Evolutionary conservation across 2,329 filamentous ascomycete species (phyloP).

Genomic region (Talaromyces sp.): DNA sequence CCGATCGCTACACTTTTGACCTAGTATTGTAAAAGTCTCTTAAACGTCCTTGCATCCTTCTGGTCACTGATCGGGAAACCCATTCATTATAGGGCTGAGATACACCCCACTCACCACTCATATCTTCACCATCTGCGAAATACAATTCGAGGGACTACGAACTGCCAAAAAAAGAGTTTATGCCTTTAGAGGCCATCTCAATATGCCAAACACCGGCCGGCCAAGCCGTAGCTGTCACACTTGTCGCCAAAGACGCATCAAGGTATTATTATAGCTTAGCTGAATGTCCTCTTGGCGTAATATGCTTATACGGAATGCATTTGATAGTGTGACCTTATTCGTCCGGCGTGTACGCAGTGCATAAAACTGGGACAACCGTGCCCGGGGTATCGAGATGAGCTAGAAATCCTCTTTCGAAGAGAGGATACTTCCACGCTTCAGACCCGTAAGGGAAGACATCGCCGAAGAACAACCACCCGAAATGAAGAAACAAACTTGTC

Average conservation of each 20-base stretch:
- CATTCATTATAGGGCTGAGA: not conserved
- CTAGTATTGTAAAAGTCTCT: too few species aligned
- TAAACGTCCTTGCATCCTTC: too few species aligned
- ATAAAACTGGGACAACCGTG: not conserved
- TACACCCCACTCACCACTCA: not conserved
- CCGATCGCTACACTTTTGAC: too few species aligned
- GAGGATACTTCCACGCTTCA: not conserved
- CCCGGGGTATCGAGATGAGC: slow-evolving; percentile 2
- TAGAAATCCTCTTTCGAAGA: slow-evolving; percentile 2
- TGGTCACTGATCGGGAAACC: not conserved
- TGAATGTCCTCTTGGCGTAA: not conserved
- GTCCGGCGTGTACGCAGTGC: slow-evolving; percentile 3
- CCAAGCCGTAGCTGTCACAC: not conserved
- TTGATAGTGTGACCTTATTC: slow-evolving; percentile 3
- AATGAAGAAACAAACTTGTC: too few species aligned
- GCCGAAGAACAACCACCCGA: not conserved
- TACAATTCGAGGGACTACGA: not conserved
- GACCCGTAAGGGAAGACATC: not conserved
- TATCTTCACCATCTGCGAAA: not conserved
- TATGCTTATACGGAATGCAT: not conserved
- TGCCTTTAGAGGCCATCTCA: not conserved
- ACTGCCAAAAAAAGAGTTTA: not conserved
- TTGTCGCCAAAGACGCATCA: not conserved
- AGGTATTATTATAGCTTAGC: not conserved
- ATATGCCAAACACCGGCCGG: not conserved